Percentiles rank a stretch among this genome's conserved stretches.
Evolutionary conservation across 257 asterid genomes (phyloP).

Genomic region (Paraleonurus japonicus): DNA sequence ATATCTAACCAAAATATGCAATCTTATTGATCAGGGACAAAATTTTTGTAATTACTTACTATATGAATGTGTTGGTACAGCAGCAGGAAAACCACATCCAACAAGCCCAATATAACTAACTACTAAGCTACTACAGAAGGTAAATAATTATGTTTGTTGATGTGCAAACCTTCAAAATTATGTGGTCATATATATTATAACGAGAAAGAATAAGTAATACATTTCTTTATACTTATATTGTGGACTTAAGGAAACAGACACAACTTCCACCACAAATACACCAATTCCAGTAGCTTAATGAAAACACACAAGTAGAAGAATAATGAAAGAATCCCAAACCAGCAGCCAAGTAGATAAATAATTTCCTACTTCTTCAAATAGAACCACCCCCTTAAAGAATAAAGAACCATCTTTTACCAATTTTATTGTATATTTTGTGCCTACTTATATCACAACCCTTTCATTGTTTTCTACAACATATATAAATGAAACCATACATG

Average conservation of each 20-base stretch:
- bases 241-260: not conserved
- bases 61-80: not conserved
- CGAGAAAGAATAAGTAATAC: not conserved
- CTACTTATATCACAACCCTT: not conserved
- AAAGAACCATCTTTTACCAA: not conserved
- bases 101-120: not conserved
- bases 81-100: not conserved
- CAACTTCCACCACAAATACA: slow-evolving; percentile 6
- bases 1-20: not conserved
- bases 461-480: not conserved
- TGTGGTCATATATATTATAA: not conserved
- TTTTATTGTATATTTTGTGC: not conserved
- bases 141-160: not conserved
- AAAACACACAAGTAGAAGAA: not conserved
- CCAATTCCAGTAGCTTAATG: not conserved
- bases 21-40: not conserved
- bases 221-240: not conserved
- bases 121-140: not conserved
- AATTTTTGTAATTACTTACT: not conserved
- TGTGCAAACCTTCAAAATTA: slow-evolving; percentile 2
- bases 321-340: not conserved
- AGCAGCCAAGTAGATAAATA: not conserved
- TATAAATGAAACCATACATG: not conserved
- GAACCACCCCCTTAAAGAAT: not conserved
- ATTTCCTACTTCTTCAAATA: not conserved